Conservation (phyloP, 139 green algal species). For the Micractinium conductrix region DNA sequence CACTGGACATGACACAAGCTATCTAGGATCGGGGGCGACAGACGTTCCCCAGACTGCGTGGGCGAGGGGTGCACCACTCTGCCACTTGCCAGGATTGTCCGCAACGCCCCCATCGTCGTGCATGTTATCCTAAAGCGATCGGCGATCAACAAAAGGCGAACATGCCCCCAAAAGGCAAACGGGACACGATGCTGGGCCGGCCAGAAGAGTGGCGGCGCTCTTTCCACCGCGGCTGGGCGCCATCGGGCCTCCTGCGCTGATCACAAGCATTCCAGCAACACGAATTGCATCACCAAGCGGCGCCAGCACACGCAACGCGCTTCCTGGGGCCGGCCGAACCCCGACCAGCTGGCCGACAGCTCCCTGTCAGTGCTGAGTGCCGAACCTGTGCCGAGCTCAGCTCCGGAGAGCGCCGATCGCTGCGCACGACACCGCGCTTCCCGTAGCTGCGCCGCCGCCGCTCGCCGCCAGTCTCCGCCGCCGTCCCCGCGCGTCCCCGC, state of each 20-base stretch:
- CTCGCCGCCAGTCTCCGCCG: background rate
- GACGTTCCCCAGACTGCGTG: background rate
- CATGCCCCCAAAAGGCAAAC: background rate
- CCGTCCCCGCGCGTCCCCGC: background rate
- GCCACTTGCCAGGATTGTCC: slow-evolving; percentile 10
- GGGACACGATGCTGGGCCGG: background rate
- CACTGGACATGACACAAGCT: background rate
- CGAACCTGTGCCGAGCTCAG: background rate
- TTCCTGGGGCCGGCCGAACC: too few species aligned
- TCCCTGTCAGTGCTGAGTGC: too few species aligned
- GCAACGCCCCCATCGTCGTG: slow-evolving; percentile 5
- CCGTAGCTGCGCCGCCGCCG: background rate
- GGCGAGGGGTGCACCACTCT: background rate
- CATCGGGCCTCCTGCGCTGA: background rate
- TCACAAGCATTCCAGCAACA: background rate
- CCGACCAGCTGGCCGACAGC: background rate
- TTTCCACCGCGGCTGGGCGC: background rate
- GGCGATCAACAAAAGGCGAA: background rate
- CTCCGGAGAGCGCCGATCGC: too few species aligned
- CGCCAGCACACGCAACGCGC: too few species aligned
- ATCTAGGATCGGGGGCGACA: background rate
- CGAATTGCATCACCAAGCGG: background rate
- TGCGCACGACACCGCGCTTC: too few species aligned
- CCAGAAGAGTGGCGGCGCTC: background rate
- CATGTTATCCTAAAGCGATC: too few species aligned